A percentile compares a stretch with the other conserved stretches of the same genome.
Evolutionary conservation across 768 basidiomycete species (phyloP).

Genomic region (Mycena belliarum): DNA sequence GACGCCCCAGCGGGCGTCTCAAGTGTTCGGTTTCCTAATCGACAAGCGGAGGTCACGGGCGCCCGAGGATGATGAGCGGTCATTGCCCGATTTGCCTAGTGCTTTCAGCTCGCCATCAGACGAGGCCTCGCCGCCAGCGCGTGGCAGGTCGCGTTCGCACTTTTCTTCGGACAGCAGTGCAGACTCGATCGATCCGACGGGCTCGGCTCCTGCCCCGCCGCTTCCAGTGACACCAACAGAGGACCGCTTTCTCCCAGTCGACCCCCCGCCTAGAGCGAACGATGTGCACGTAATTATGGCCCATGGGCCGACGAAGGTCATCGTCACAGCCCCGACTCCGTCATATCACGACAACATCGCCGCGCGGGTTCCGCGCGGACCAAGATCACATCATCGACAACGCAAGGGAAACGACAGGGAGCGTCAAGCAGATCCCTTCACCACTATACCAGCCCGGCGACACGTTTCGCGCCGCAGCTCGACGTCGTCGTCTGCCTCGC

Average conservation of each 20-base stretch:
- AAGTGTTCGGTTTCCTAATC: conserved; percentile 73
- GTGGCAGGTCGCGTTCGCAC: conserved; percentile 22
- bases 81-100: conserved; percentile 41
- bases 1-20: conserved; percentile 69
- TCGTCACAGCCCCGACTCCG: conserved; percentile 56
- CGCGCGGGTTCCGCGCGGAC: conserved; percentile 44
- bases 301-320: conserved; percentile 48
- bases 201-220: conserved; percentile 3
- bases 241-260: background rate
- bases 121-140: conserved; percentile 24
- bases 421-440: conserved; percentile 29
- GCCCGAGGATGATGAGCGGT: conserved; percentile 36
- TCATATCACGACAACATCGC: conserved; percentile 34
- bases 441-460: conserved; percentile 27
- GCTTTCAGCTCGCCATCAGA: conserved; percentile 43
- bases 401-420: conserved; percentile 20
- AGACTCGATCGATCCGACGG: conserved; percentile 9
- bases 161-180: conserved; percentile 33
- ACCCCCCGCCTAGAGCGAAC: conserved; percentile 17
- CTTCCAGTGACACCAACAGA: conserved; percentile 24
- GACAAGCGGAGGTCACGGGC: conserved; percentile 40
- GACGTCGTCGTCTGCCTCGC: background rate
- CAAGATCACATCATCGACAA: conserved; percentile 38
- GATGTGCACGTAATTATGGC: conserved; percentile 46
- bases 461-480: conserved; percentile 15